Evolutionary conservation across 148 eudicot species (phyloP).

Genomic region (Rhododendron ferrugineum): DNA sequence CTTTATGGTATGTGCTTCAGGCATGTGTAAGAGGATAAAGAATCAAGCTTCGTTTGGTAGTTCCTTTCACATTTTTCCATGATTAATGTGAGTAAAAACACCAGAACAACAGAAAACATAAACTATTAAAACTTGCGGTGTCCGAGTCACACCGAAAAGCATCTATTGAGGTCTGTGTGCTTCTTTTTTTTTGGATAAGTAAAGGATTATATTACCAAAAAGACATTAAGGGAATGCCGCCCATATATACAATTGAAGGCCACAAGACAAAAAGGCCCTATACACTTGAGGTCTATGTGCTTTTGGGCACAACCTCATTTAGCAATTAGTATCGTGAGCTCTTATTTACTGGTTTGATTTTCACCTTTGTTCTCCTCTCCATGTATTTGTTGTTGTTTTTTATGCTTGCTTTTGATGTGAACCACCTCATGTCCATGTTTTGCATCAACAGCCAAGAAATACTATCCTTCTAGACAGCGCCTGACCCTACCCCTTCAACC

Average conservation of each 20-base stretch:
- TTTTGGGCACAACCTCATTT: neutral
- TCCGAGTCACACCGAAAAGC: neutral
- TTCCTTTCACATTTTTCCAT: neutral
- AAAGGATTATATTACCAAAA: too few relatives aligned
- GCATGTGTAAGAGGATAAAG: neutral
- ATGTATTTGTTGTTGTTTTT: neutral
- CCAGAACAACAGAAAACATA: neutral
- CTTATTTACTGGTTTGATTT: neutral
- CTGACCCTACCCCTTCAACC: conserved; percentile 77
- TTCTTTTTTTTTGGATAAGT: too few relatives aligned
- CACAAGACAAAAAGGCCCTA: too few relatives aligned
- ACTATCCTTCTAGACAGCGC: conserved; percentile 90
- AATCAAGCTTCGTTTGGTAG: neutral
- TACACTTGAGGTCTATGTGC: neutral
- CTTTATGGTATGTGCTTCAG: neutral
- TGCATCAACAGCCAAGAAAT: conserved; percentile 66
- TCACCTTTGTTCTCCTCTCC: neutral
- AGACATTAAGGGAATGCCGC: too few relatives aligned
- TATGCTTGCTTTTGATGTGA: neutral
- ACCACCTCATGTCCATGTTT: conserved; percentile 18
- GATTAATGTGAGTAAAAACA: neutral
- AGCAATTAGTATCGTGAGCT: neutral
- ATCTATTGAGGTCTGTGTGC: neutral
- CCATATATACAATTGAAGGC: too few relatives aligned
- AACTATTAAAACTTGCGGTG: neutral